phyloP scores from a whole-genome alignment of 495 filamentous ascomycete genomes.

The Lepraria neglecta region DNA sequence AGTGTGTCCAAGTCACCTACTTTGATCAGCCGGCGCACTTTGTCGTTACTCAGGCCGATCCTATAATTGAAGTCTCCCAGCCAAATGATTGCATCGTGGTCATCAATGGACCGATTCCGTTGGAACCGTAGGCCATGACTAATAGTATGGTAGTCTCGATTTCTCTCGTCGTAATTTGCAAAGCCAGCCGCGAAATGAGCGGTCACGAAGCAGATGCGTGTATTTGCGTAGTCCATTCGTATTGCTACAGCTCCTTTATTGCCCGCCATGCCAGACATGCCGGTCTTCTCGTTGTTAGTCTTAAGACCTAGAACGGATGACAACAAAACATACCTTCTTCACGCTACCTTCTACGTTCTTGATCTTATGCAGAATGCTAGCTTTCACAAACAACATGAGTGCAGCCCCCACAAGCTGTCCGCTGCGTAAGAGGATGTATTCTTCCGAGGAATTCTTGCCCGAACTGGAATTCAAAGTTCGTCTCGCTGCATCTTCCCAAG shows the following conservation, averaged over 20 bases:
- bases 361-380: constrained; percentile 66
- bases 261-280: constrained; percentile 92
- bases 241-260: constrained; percentile 99
- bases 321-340: constrained; percentile 60
- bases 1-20: constrained; percentile 66
- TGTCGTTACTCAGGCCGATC: constrained; percentile 78
- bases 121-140: constrained; percentile 83
- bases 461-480: constrained; percentile 66
- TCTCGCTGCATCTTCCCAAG: constrained; percentile 80
- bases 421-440: constrained; percentile 82
- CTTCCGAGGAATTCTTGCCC: constrained; percentile 53
- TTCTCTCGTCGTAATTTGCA: constrained; percentile 93
- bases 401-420: constrained; percentile 95
- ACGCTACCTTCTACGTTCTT: constrained; percentile 95
- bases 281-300: constrained; percentile 51
- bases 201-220: constrained; percentile 89
- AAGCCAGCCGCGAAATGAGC: constrained; percentile 96
- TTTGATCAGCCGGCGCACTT: constrained; percentile 65
- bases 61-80: constrained; percentile 98
- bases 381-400: constrained; percentile 80
- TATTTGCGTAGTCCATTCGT: constrained; percentile 90
- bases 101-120: constrained; percentile 77
- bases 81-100: constrained; percentile 96
- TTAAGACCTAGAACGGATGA: neutral
- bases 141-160: constrained; percentile 87